phyloP scores from a whole-genome alignment of 108 stramenopile genomes.

The Stephanodiscus minutulus region DNA sequence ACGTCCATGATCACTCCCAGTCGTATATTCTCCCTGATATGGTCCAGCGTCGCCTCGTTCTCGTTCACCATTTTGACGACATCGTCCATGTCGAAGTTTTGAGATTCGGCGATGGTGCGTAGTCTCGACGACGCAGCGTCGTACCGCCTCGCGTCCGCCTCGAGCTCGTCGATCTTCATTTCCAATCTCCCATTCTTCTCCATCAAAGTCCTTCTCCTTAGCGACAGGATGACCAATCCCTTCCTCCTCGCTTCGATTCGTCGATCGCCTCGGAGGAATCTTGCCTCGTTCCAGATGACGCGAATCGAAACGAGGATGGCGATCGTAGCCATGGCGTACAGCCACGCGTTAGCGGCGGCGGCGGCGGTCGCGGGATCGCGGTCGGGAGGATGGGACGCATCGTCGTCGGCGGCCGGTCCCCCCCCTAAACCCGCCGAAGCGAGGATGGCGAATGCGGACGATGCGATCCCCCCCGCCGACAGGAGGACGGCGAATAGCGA shows the following conservation, averaged over 20 bases:
- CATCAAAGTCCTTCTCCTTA: neutral
- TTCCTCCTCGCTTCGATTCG: neutral
- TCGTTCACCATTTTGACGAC: neutral
- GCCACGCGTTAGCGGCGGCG: neutral
- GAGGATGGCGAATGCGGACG: neutral
- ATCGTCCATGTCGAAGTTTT: neutral
- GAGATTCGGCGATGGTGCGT: neutral
- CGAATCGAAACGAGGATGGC: neutral
- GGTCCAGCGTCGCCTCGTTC: neutral
- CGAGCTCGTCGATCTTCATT: neutral
- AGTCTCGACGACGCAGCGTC: neutral
- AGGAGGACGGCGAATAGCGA: neutral
- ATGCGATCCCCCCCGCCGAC: neutral
- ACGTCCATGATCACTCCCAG: neutral
- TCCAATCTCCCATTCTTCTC: neutral
- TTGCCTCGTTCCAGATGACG: neutral
- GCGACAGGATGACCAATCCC: neutral
- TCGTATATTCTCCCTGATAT: neutral
- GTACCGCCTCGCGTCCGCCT: neutral
- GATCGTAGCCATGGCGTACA: neutral
- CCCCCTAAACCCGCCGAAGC: no score
- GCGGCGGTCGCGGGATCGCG: neutral
- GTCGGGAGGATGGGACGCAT: no score
- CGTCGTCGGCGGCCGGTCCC: no score
- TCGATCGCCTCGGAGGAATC: neutral